Base-by-base conservation (phyloP, 179 eudicot genomes). In the Heliamphora pulchella region DNA sequence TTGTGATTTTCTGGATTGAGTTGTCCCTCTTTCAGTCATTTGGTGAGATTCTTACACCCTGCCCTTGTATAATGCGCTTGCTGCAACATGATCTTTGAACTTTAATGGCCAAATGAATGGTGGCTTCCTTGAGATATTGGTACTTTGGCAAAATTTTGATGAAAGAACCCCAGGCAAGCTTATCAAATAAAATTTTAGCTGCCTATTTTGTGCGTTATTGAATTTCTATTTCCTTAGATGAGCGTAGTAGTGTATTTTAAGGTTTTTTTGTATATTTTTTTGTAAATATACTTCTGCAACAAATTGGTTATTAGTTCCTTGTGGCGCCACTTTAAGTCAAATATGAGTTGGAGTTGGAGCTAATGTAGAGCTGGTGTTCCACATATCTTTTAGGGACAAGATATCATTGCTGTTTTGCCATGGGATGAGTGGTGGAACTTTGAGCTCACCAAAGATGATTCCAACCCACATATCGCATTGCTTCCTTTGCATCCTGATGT, bases 401-500 rank as follows among this genome's bases (percentile, higher is more conserved):
- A 94, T 86, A 71, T 96, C 65, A 92, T 96, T 85, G 97, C 93
- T 81, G 41, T 96, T 72, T 85, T 96, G 82, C 91, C 97, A 73
- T 96, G 99, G 99, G 97, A 96, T 20, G 99, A 94, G 78, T 96
- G 99, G 99, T 94, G 99, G 99, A 89, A 94, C 55, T 91, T 84
- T 80, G 99, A 92, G 88, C 82, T 89, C 80, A 92, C 89, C 48
- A 86, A 89, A 87, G 98, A 96, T 83, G 89, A 94, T 77, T 79
- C 94, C 17, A 89, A 94, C 87, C 98, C 98, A 31, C 99, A 96
- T 50, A 94, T 92, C 83, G 94, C 98, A 31, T 78, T 96, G 86
- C 97, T 96, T 83, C 99, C 99, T 75, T 87, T 96, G 82, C 98
- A 86, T 86, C 94, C 96, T 79, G 92, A 92, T 64, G 72, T 92